phyloP scores from a whole-genome alignment of 352 stramenopile genomes.

The Plasmopara muralis region DNA sequence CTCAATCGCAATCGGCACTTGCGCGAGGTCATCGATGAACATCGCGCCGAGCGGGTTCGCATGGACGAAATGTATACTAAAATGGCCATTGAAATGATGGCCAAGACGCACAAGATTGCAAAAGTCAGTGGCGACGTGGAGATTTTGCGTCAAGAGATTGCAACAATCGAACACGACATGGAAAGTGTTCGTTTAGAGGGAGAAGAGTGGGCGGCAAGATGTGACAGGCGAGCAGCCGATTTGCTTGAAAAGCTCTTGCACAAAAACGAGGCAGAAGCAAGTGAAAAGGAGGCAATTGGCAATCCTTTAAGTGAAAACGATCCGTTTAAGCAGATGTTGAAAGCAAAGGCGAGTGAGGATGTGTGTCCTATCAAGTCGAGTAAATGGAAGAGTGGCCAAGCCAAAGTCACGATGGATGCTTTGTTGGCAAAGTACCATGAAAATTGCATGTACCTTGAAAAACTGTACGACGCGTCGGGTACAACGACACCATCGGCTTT shows the following conservation, averaged over 20 bases:
- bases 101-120: constrained; percentile 47
- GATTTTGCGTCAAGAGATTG: constrained; percentile 50
- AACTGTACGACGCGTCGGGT: constrained; percentile 74
- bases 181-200: constrained; percentile 46
- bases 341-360: constrained; percentile 43
- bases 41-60: constrained; percentile 57
- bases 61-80: constrained; percentile 78
- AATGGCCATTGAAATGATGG: constrained; percentile 51
- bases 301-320: constrained; percentile 70
- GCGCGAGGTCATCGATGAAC: constrained; percentile 52
- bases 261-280: constrained; percentile 47
- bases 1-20: constrained; percentile 62
- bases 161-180: constrained; percentile 47
- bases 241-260: constrained; percentile 59
- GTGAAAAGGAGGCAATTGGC: constrained; percentile 50
- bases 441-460: constrained; percentile 74
- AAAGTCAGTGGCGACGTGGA: constrained; percentile 42
- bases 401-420: constrained; percentile 55
- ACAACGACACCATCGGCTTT: constrained; percentile 74
- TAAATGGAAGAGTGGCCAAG: constrained; percentile 63
- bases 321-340: constrained; percentile 49
- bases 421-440: constrained; percentile 75
- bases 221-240: constrained; percentile 38
- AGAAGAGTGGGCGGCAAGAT: constrained; percentile 56
- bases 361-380: constrained; percentile 47